These are phyloP conservation scores for Paspalum vaginatum DNA, from an alignment of 176 grass and related monocot genomes.

Conservation along the genomic window DNA sequence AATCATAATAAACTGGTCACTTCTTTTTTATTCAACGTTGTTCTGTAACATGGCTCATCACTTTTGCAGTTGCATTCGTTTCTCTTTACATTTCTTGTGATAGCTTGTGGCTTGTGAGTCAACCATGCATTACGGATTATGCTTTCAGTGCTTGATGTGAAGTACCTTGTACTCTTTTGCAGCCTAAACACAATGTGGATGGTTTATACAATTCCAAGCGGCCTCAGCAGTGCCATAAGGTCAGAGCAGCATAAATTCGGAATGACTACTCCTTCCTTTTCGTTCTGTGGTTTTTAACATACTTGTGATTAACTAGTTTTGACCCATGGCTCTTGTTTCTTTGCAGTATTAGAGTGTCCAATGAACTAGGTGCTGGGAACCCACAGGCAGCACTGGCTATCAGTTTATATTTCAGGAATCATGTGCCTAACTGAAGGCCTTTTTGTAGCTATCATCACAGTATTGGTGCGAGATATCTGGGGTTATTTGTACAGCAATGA, in stretches of 20 bases:
- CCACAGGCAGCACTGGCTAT: conserved; percentile 56
- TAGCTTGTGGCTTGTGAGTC: not conserved
- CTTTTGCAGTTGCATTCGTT: not conserved
- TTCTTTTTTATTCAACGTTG: not conserved
- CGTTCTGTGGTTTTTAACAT: conserved; percentile 5
- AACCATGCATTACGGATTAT: not conserved
- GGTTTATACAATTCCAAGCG: conserved; percentile 97
- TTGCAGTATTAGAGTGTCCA: conserved; percentile 89
- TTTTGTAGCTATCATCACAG: conserved; percentile 59
- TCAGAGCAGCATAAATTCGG: conserved; percentile 11
- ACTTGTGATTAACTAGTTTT: conserved; percentile 8
- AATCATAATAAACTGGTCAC: not conserved
- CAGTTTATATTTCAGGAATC: conserved; percentile 60
- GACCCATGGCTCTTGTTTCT: conserved; percentile 13
- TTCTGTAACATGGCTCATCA: not conserved
- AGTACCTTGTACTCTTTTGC: conserved; percentile 10
- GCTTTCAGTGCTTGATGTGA: conserved; percentile 26
- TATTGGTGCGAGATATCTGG: conserved; percentile 68
- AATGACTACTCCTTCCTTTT: not conserved
- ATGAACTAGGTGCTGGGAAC: conserved; percentile 83
- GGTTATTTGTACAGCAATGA: conserved; percentile 83
- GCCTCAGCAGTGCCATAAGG: conserved; percentile 86
- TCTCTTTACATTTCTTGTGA: conserved; percentile 27
- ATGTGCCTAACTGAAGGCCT: conserved; percentile 71
- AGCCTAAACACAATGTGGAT: conserved; percentile 98